phyloP scores from a whole-genome alignment of 345 rosid genomes.

The Gossypium arboreum region DNA sequence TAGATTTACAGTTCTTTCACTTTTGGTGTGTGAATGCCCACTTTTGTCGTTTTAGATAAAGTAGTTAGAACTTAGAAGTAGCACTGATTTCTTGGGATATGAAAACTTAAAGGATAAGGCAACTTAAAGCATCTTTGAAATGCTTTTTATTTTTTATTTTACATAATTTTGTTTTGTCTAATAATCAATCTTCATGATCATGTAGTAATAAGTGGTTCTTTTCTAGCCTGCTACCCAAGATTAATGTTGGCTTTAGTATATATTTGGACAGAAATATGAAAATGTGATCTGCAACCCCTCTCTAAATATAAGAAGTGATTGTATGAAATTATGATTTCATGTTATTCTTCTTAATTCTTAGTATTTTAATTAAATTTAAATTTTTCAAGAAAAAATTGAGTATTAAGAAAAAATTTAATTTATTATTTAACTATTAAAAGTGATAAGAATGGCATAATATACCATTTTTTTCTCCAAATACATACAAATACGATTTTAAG shows the following conservation, averaged over 20 bases:
- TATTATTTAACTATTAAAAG: no score
- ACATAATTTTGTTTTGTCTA: background rate
- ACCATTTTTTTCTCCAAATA: no score
- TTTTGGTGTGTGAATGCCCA: background rate
- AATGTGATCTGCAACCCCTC: no score
- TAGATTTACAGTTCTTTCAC: background rate
- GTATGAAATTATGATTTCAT: accelerated
- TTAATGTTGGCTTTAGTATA: no score
- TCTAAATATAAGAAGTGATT: accelerated
- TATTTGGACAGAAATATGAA: no score
- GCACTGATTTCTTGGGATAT: background rate
- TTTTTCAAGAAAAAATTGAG: accelerated
- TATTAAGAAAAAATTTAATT: no score
- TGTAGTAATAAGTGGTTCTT: no score
- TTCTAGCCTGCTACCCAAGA: no score
- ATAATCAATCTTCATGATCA: background rate
- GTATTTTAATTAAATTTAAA: no score
- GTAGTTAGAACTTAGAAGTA: slow-evolving; percentile 8
- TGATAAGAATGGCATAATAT: accelerated
- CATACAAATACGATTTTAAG: no score
- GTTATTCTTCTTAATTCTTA: no score
- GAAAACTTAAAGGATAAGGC: slow-evolving; percentile 5
- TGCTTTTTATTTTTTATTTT: background rate
- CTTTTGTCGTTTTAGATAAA: slow-evolving; percentile 6
- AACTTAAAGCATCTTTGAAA: slow-evolving; percentile 12